These are phyloP conservation scores for Aspergillus udagawae DNA, from an alignment of 2,329 filamentous ascomycete species.

Conservation along the genomic window DNA sequence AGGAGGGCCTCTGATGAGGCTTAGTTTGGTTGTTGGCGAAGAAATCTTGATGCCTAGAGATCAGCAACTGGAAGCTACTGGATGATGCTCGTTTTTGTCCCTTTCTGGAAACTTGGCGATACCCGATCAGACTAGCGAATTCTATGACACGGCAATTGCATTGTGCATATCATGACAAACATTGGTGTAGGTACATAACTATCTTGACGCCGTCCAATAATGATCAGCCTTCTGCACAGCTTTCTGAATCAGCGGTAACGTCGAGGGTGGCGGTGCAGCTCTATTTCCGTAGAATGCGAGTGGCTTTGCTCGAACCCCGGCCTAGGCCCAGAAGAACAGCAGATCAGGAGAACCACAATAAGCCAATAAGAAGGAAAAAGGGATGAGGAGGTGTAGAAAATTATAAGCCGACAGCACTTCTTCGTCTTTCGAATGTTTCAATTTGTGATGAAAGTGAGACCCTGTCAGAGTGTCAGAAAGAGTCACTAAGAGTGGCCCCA, in stretches of 20 bases:
- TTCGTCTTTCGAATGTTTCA: not conserved
- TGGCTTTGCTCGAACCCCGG: not conserved
- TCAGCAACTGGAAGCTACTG: not conserved
- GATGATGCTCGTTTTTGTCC: not conserved
- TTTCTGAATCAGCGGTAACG: not conserved
- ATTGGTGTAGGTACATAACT: not conserved
- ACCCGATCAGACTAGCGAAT: constrained; percentile 2
- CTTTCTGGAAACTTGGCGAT: constrained; percentile 3
- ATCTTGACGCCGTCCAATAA: not conserved
- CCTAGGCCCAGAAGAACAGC: not conserved
- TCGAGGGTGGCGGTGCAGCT: constrained; percentile 17
- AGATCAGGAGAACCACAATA: not conserved
- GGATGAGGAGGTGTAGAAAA: not conserved
- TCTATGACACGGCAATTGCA: not conserved
- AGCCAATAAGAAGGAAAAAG: not conserved
- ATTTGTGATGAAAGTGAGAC: not conserved
- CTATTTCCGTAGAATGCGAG: constrained; percentile 3
- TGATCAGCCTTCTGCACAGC: not conserved
- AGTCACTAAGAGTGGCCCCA: constrained; percentile 8
- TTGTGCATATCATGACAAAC: not conserved
- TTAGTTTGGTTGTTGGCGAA: not conserved
- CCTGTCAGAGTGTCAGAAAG: not conserved
- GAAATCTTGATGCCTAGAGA: constrained; percentile 18
- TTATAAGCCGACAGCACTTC: not conserved
- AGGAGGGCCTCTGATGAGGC: constrained; percentile 51